Evolutionary conservation across 108 stramenopile genomes (phyloP), one percentile per base, ranked within the genome.

Genomic region (Cylindrotheca closterium): DNA sequence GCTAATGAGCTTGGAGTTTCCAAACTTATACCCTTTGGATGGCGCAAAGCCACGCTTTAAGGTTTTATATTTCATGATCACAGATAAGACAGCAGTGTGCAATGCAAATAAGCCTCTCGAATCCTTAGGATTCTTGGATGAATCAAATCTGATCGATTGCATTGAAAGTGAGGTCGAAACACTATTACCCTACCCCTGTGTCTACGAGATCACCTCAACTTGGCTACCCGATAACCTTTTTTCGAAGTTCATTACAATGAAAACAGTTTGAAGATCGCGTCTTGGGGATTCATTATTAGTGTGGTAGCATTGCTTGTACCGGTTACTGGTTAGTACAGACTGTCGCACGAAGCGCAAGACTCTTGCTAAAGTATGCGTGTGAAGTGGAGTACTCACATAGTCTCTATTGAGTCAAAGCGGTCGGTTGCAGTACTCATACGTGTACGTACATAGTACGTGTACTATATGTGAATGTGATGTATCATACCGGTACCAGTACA

Each of bases 81-180:
- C 73, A 23, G 50, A 51, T 47, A 64, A 75, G n/a, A 52, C 54
- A 3, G 30, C 58, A 56, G n/a, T 57, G 4, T 48, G 57, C 5
- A 25, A 45, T 4, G 27, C 64, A 4, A 70, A 80, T 63, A 80
- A 80, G 55, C 75, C 79, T 3, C 47, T 80, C 60, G 79, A 80
- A 55, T 63, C 55, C 34, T 15, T 80, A 21, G 79, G 65, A 2
- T 7, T 24, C 4, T 37, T 80, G 46, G 62, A 80, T 21, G 63
- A 77, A 56, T 34, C 15, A 1, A 25, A 22, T 0, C 52, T 80
- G 22, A 7, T 71, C 2, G 32, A 64, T 30, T 61, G 50, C 2
- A 31, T 76, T 50, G 28, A 24, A 12, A 29, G 48, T 12, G 30
- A 80, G 30, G 60, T 63, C 1, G 46, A 72, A 54, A 56, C 60